Conservation (phyloP, 2,329 filamentous ascomycete genomes). For the Kalaharituber pfeilii region DNA sequence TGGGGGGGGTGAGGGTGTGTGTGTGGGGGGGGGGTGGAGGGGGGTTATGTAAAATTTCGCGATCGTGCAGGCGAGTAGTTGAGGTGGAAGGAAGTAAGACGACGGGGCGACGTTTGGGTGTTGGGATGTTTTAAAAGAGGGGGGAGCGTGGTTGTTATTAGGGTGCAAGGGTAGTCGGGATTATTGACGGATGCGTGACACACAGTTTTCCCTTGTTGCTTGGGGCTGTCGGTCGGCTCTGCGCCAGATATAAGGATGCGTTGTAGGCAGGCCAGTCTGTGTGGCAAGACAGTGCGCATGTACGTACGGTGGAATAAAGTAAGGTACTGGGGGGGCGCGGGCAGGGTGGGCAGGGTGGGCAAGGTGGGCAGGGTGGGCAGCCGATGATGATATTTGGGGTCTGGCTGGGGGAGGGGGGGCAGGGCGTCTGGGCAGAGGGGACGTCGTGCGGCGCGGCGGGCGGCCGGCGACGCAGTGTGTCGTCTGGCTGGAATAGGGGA, state of each 20-base stretch:
- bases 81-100: constrained; percentile 1
- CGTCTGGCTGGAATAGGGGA: neutral
- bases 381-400: neutral
- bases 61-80: constrained; percentile 1
- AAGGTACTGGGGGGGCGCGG: neutral
- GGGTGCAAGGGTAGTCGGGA: constrained; percentile 2
- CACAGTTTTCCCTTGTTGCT: neutral
- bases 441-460: neutral
- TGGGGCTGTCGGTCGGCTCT: neutral
- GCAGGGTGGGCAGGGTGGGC: neutral
- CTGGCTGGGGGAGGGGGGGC: neutral
- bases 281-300: neutral
- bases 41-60: neutral
- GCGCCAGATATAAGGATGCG: neutral
- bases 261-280: neutral
- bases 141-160: constrained; percentile 1
- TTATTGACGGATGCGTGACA: constrained; percentile 3
- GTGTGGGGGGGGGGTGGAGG: neutral
- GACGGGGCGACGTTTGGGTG: constrained; percentile 1
- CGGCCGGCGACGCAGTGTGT: neutral
- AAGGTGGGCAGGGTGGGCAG: neutral
- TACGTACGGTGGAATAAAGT: neutral
- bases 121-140: constrained; percentile 3
- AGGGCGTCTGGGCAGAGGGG: neutral
- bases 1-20: no score